phyloP scores from a whole-genome alignment of 2,329 filamentous ascomycete species.

The Hypomyces perniciosus region DNA sequence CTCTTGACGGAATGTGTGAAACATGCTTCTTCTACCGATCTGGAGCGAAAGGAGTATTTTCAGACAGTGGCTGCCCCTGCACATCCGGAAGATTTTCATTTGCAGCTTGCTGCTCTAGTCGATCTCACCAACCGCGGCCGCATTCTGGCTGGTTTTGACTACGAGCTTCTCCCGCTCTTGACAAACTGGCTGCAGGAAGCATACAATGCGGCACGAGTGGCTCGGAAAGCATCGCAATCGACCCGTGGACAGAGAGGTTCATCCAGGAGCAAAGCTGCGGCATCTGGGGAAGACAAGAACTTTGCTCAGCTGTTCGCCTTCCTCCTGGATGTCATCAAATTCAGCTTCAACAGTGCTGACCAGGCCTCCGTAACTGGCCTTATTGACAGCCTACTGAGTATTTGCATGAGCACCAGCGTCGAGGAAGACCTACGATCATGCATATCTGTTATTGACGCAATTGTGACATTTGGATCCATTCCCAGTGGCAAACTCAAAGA shows the following conservation, averaged over 20 bases:
- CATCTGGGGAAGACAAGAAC: constrained; percentile 52
- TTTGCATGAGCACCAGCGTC: constrained; percentile 62
- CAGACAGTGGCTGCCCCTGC: constrained; percentile 52
- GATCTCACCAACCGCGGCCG: constrained; percentile 57
- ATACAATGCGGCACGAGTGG: constrained; percentile 47
- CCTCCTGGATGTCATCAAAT: constrained; percentile 65
- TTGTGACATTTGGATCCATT: constrained; percentile 67
- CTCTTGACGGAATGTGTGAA: constrained; percentile 61
- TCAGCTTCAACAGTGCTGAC: constrained; percentile 63
- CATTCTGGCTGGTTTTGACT: constrained; percentile 60
- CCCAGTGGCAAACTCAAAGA: constrained; percentile 56
- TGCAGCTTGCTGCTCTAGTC: constrained; percentile 58
- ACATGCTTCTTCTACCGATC: constrained; percentile 55
- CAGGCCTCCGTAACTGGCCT: constrained; percentile 56
- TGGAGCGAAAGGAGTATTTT: constrained; percentile 62
- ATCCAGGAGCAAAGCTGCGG: constrained; percentile 31
- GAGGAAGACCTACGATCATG: constrained; percentile 61
- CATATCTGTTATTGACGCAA: constrained; percentile 61
- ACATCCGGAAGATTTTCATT: constrained; percentile 57
- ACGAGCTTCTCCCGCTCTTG: constrained; percentile 57
- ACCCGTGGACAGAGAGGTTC: constrained; percentile 31
- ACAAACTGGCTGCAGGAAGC: constrained; percentile 53
- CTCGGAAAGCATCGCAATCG: constrained; percentile 41
- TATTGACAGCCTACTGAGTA: constrained; percentile 56
- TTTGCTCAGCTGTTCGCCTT: constrained; percentile 60